Evolutionary conservation across 805 yeast species (phyloP), one percentile per base, ranked within the genome.

Genomic region (Candida suzukii): DNA sequence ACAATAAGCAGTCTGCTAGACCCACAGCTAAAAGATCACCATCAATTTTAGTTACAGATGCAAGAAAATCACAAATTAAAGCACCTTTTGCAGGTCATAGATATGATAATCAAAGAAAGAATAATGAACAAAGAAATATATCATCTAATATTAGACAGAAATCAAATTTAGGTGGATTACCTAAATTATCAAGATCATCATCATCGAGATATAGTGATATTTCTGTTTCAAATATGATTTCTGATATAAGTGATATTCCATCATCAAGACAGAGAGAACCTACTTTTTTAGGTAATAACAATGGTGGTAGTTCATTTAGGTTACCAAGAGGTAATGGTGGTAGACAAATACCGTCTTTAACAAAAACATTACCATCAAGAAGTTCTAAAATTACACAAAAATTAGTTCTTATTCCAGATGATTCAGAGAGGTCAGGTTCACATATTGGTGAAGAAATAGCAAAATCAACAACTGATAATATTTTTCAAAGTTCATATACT

Each of bases 31-130:
- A 85, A 52, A 66, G 97, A 52, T 86, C 96, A 25, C 97, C 98
- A 11, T 86, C 96, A 2, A 90, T 90, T 54, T 70, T 90, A 43
- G 98, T 90, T 30, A 91, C 98, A 0, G 98, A 90, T 63, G 78
- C 86, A 2, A 70, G 98, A 45, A 72, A 78, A 41, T 66, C 66
- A 44, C 68, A 62, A 41, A 61, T 67, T 19, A 69, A 70, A 46
- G 93, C 91, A 0, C 95, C 93, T 1, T 86, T 80, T 70, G 93
- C 93, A 1, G 90, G 91, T 28, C 78, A 73, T 41, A 64, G 64
- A 47, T 70, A 70, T 64, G 36, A 38, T 12, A 21, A 30, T 18
- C 41, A 38, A 24, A 31, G 22, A 16, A 30, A 21, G 19, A 13
- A n/a, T n/a, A 24, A 18, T 17, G 28, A 24, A 24, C 29, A 38